phyloP scores from a whole-genome alignment of 75 land plant species.

The Selaginella tamariscina region DNA sequence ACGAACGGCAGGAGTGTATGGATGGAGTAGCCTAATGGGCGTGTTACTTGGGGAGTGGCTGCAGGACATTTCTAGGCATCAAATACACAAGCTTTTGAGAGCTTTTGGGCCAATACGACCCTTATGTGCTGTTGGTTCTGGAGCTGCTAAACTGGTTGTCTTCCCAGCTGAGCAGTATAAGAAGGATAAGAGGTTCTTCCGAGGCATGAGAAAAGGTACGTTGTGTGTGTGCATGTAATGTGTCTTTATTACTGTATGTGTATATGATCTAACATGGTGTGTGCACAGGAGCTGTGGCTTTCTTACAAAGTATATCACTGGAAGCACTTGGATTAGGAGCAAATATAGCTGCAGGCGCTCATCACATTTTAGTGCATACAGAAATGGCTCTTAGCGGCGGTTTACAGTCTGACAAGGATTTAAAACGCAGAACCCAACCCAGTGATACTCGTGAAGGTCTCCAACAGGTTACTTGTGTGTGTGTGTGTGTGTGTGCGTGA shows the following conservation, averaged over 20 bases:
- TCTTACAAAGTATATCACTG: constrained; percentile 67
- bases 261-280: not conserved
- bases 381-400: constrained; percentile 44
- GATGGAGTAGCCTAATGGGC: constrained; percentile 65
- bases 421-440: constrained; percentile 47
- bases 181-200: constrained; percentile 59
- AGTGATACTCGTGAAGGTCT: constrained; percentile 64
- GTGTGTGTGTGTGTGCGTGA: no score
- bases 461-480: constrained; percentile 41
- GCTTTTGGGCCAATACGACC: constrained; percentile 71
- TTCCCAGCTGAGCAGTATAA: constrained; percentile 73
- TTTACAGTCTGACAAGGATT: constrained; percentile 15
- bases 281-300: constrained; percentile 56
- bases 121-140: constrained; percentile 63
- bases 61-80: constrained; percentile 56
- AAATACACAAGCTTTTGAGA: constrained; percentile 68
- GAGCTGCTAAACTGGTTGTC: constrained; percentile 79
- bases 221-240: constrained; percentile 1
- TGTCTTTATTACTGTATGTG: not conserved
- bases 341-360: constrained; percentile 86
- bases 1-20: constrained; percentile 66
- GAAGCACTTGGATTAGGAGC: constrained; percentile 82
- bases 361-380: constrained; percentile 60
- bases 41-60: constrained; percentile 78
- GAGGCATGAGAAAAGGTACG: constrained; percentile 78